Evolutionary conservation across 1,284 basidiomycete species (phyloP).

Genomic region (Trametes polyzona): DNA sequence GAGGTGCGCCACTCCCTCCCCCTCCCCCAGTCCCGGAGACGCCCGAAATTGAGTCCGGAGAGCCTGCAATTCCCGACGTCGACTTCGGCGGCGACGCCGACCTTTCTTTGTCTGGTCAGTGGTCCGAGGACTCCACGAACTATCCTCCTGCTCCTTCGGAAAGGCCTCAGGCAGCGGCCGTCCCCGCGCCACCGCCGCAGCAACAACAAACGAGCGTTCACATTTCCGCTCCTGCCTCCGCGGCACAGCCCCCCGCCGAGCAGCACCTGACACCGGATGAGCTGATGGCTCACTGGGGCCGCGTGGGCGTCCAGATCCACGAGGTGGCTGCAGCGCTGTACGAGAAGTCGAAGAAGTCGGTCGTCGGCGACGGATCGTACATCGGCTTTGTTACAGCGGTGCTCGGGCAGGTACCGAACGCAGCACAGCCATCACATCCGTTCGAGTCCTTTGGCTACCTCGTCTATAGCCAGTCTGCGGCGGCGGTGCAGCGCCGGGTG

Average conservation of each 20-base stretch:
- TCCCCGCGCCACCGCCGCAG: conserved; percentile 5
- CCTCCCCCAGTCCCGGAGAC: conserved; percentile 29
- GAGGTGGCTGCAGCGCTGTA: conserved; percentile 69
- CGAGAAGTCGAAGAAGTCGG: conserved; percentile 73
- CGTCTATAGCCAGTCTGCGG: conserved; percentile 74
- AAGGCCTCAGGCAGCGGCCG: conserved; percentile 8
- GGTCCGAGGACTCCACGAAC: conserved; percentile 52
- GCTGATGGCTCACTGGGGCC: conserved; percentile 69
- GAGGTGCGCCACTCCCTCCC: conserved; percentile 38
- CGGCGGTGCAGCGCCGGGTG: conserved; percentile 67
- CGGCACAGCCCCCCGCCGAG: conserved; percentile 29
- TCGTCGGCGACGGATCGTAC: conserved; percentile 85
- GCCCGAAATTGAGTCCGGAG: conserved; percentile 29
- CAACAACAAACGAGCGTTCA: conserved; percentile 6
- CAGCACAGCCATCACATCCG: conserved; percentile 39
- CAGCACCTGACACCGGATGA: conserved; percentile 57
- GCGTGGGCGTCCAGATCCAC: conserved; percentile 76
- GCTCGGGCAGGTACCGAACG: conserved; percentile 62
- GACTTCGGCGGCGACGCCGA: conserved; percentile 44
- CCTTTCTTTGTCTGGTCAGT: conserved; percentile 43
- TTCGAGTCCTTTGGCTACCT: conserved; percentile 66
- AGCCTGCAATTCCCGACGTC: conserved; percentile 34
- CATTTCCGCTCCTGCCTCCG: too few species aligned
- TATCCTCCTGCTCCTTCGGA: conserved; percentile 34
- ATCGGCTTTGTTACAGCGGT: conserved; percentile 76